A percentile compares a stretch with the other conserved stretches of the same genome.
These are phyloP conservation scores for Mycena rebaudengoi DNA, from an alignment of 768 basidiomycete genomes.

Conservation along the genomic window DNA sequence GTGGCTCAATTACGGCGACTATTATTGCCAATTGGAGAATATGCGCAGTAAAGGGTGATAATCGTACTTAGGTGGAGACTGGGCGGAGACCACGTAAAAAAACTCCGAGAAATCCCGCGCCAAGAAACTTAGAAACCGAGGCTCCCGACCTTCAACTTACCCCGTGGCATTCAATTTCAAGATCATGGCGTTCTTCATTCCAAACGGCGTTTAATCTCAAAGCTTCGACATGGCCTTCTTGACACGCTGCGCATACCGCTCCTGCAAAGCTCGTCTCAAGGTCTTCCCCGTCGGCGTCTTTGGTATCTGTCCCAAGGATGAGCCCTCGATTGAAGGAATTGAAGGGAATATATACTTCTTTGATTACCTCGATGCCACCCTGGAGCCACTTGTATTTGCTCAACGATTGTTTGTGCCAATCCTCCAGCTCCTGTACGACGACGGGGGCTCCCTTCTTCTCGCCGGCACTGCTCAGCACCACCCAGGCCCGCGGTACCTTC, in stretches of 20 bases:
- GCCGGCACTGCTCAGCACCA: slow-evolving; percentile 70
- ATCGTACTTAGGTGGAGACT: no score
- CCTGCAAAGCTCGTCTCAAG: slow-evolving; percentile 67
- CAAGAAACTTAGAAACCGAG: no score
- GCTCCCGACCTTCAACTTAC: no score
- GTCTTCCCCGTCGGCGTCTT: slow-evolving; percentile 81
- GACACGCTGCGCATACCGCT: slow-evolving; percentile 54
- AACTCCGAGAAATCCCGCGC: no score
- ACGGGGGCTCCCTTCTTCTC: slow-evolving; percentile 51
- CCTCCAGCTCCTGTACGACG: slow-evolving; percentile 58
- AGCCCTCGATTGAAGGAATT: slow-evolving; percentile 8
- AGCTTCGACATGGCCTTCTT: slow-evolving; percentile 34
- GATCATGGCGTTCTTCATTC: no score
- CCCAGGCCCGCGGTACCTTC: slow-evolving; percentile 80
- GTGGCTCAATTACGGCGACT: no score
- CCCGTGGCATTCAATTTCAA: no score
- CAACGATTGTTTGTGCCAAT: slow-evolving; percentile 68
- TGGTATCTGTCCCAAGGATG: slow-evolving; percentile 62
- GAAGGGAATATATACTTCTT: slow-evolving; percentile 56
- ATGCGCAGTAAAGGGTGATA: no score
- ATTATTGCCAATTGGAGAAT: no score
- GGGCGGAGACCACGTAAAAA: no score
- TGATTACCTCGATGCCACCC: slow-evolving; percentile 74
- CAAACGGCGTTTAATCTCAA: no score
- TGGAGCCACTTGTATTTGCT: slow-evolving; percentile 82